phyloP scores from a whole-genome alignment of 2,329 filamentous ascomycete species.

The Botrytis tulipae region DNA sequence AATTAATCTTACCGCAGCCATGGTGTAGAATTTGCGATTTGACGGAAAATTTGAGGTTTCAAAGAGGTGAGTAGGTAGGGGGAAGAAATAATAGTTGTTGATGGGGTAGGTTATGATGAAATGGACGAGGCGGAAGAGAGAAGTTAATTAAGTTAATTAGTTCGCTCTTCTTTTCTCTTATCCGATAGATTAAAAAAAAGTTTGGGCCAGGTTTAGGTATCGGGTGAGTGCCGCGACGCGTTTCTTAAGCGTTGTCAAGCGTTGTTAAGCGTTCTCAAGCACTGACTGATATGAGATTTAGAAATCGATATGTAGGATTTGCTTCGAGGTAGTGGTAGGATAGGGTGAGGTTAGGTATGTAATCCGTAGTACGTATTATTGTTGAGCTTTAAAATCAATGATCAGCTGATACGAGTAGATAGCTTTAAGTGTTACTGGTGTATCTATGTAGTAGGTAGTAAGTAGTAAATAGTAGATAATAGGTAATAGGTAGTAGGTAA shows the following conservation, averaged over 20 bases:
- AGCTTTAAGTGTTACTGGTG: neutral
- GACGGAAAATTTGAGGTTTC: neutral
- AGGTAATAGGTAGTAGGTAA: no score
- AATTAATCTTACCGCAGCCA: conserved; percentile 16
- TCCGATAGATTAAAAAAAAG: neutral
- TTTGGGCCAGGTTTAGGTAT: neutral
- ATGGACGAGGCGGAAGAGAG: conserved; percentile 1
- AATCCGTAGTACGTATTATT: neutral
- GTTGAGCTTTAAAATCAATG: neutral
- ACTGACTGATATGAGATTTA: neutral
- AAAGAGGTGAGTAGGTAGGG: neutral
- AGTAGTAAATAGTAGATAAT: no score
- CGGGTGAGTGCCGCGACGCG: neutral
- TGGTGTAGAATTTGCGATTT: neutral
- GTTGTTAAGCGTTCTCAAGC: neutral
- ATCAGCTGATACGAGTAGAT: neutral
- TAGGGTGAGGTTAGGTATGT: no score
- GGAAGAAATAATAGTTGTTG: neutral
- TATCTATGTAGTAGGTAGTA: neutral
- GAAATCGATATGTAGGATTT: neutral
- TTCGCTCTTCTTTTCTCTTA: neutral
- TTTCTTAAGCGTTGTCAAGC: neutral
- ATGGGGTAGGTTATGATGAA: neutral
- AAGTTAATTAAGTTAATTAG: neutral
- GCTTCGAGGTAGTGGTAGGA: neutral